Conservation (phyloP, 768 basidiomycete genomes). For the Macrolepiota albuminosa region DNA sequence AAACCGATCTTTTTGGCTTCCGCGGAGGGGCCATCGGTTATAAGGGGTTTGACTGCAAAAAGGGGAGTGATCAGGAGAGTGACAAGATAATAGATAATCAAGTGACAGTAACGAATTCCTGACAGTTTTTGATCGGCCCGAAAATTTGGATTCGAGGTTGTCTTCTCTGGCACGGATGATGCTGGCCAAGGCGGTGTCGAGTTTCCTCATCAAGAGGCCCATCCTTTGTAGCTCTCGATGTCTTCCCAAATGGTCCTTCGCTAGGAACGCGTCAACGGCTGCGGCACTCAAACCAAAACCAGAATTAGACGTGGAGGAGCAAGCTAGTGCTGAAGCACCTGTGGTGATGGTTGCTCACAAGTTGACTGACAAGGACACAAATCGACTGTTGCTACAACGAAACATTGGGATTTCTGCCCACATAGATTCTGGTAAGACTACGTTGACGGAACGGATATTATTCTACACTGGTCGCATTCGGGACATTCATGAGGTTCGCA, state of each 20-base stretch:
- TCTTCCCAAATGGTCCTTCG: slow-evolving; percentile 1
- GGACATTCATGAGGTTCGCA: slow-evolving; percentile 91
- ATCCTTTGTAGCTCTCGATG: slow-evolving; percentile 3
- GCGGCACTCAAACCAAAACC: slow-evolving; percentile 33
- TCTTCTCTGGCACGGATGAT: slow-evolving; percentile 10
- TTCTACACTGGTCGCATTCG: slow-evolving; percentile 95
- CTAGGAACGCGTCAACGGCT: slow-evolving; percentile 39
- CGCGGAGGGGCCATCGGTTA: no score
- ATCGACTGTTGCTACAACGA: slow-evolving; percentile 69
- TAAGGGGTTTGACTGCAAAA: no score
- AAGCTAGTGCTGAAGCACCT: slow-evolving; percentile 17
- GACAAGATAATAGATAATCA: no score
- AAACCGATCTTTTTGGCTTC: no score
- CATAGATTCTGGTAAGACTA: slow-evolving; percentile 97
- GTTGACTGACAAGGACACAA: slow-evolving; percentile 61
- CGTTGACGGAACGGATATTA: slow-evolving; percentile 91
- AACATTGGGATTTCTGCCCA: slow-evolving; percentile 97
- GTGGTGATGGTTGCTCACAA: slow-evolving; percentile 29
- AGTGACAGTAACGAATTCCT: no score
- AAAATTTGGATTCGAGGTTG: not conserved
- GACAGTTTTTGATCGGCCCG: not conserved
- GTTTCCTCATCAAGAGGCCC: slow-evolving; percentile 8
- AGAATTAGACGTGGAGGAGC: slow-evolving; percentile 5
- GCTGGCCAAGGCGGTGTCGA: slow-evolving; percentile 19
- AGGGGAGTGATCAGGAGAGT: no score